These are phyloP conservation scores for Penstemon newberryi DNA, from an alignment of 257 asterid genomes.

Conservation along the genomic window DNA sequence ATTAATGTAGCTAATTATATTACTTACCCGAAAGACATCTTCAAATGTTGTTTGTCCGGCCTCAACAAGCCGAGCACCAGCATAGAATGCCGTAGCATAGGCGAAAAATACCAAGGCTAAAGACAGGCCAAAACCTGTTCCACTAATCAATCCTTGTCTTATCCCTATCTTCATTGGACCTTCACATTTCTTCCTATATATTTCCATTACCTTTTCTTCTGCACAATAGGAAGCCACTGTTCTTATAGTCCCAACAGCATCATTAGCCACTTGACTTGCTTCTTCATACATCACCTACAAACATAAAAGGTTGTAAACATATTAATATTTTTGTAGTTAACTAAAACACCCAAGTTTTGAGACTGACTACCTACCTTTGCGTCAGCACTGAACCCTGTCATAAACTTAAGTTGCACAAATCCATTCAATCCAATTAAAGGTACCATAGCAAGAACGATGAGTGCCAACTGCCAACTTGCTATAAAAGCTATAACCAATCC, in stretches of 20 bases:
- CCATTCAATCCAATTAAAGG: constrained; percentile 44
- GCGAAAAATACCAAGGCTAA: constrained; percentile 19
- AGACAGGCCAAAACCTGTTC: constrained; percentile 38
- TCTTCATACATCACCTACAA: constrained; percentile 37
- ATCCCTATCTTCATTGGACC: constrained; percentile 29
- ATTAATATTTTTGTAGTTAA: background rate
- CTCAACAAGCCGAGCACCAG: constrained; percentile 9
- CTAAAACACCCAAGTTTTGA: background rate
- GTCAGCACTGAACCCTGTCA: constrained; percentile 28
- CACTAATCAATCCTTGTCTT: constrained; percentile 36
- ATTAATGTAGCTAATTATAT: background rate
- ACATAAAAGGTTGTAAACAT: background rate
- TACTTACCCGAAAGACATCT: constrained; percentile 19
- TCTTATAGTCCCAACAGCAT: constrained; percentile 45
- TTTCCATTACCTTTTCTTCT: constrained; percentile 40
- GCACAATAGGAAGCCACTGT: constrained; percentile 47
- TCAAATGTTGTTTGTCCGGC: constrained; percentile 17
- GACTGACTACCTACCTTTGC: constrained; percentile 18
- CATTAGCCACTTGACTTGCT: constrained; percentile 46
- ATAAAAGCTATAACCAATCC: constrained; percentile 49
- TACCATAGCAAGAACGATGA: constrained; percentile 51
- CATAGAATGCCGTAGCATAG: constrained; percentile 19
- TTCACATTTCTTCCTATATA: constrained; percentile 36
- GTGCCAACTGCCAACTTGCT: constrained; percentile 60
- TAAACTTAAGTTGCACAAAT: constrained; percentile 25